Base-by-base conservation (phyloP, 2,329 filamentous ascomycete species). In the Cadophora sp. region DNA sequence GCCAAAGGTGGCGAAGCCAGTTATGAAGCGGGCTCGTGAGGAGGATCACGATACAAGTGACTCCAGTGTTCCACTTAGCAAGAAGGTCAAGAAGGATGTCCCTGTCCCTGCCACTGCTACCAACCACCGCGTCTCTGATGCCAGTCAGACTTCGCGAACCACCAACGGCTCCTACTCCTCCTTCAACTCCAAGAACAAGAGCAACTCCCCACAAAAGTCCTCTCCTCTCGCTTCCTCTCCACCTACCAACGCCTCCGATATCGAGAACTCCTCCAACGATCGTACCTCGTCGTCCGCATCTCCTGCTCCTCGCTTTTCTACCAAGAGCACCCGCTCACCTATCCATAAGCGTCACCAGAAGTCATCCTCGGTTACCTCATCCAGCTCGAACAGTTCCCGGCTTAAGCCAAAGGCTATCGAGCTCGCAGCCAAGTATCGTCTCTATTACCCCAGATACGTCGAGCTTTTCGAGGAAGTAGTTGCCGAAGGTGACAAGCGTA, bases 191-290 rank as follows among this genome's bases (percentile, higher is more conserved):
- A 76, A 75, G 70, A 74, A 67, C 58, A 85, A 82, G 76, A 81
- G 83, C 69, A 89, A 84, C 0, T 89, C 87, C 7, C 87, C 87
- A 0, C 81, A 82, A 62, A 90, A 90, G 76, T 90, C 88, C 2
- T 90, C 88, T 11, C 88, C 88, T 4, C 80, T 90, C 22, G 87
- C 87, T n/a, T 87, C 87, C 1, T 90, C 88, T 7, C 87, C 88
- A 14, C 88, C 88, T 0, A 89, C 88, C 8, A 90, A 90, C 70
- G 88, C 87, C 0, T 89, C 87, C 1, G 88, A 90, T 67, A 79
- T 89, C 46, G 87, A 89, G 34, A 77, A 80, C 55, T 78, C 76
- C 24, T 74, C 71, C 73, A 71, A 68, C 34, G 68, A 73, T 19
- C 72, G 71, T 27, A 76, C 72, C 37, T 75, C 74, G 5, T 72